Percentiles rank a stretch among this genome's conserved stretches.
Conservation (phyloP, 257 asterid genomes). For the Solanum chilense region DNA sequence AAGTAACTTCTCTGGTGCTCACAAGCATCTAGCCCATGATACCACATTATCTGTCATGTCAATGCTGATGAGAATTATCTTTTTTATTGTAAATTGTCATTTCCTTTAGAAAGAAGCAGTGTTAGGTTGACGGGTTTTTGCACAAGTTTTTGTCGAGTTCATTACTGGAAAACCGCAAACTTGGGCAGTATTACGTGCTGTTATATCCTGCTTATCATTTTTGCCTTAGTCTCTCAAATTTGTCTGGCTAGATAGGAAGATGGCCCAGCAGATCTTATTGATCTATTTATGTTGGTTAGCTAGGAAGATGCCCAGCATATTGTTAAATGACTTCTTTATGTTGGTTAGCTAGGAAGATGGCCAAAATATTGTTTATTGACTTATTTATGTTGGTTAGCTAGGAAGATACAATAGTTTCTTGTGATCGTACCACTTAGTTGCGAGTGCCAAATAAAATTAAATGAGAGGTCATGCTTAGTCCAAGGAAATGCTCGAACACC, state of each 20-base stretch:
- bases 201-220: background rate
- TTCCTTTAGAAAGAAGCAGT: background rate
- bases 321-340: background rate
- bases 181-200: background rate
- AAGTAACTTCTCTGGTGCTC: background rate
- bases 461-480: background rate
- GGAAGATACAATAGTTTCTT: background rate
- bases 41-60: background rate
- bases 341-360: background rate
- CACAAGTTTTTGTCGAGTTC: background rate
- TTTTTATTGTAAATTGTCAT: background rate
- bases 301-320: background rate
- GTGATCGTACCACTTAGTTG: background rate
- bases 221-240: background rate
- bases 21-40: background rate
- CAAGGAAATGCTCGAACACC: background rate
- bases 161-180: background rate
- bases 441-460: background rate
- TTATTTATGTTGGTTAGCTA: background rate
- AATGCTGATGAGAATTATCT: background rate
- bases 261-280: background rate
- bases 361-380: background rate
- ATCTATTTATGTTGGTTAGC: background rate
- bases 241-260: background rate
- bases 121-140: background rate